A percentile compares a stretch with the other conserved stretches of the same genome.
Conservation (phyloP, 2,329 filamentous ascomycete genomes). For the Epichloe bromicola region DNA sequence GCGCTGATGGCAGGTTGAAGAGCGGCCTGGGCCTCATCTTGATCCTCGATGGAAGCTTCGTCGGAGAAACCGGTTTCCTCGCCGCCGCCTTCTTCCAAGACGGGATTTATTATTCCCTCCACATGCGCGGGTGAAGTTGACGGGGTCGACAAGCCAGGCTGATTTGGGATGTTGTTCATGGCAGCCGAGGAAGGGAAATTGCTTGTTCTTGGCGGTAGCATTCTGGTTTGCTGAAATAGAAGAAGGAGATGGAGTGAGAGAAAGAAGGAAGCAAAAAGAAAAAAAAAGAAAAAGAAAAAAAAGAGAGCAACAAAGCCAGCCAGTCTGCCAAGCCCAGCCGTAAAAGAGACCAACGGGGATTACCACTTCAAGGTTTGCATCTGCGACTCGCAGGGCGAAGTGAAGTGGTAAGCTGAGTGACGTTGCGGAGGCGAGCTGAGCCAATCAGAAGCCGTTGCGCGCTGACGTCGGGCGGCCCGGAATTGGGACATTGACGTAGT, state of each 20-base stretch:
- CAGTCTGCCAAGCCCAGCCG: background rate
- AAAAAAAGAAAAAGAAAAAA: background rate
- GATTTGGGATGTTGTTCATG: background rate
- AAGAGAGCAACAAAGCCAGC: background rate
- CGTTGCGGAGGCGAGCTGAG: background rate
- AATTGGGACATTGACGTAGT: background rate
- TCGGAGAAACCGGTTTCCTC: conserved; percentile 8
- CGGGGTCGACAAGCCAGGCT: background rate
- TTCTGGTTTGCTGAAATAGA: too few relatives aligned
- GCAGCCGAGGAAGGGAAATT: background rate
- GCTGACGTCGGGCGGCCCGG: background rate
- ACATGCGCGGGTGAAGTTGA: background rate
- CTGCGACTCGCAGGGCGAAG: background rate
- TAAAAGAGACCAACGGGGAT: background rate
- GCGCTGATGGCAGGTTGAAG: conserved; percentile 47
- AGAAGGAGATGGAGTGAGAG: background rate
- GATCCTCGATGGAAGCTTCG: conserved; percentile 23
- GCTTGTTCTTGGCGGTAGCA: too few relatives aligned
- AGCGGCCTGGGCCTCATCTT: conserved; percentile 46
- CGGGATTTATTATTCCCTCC: background rate
- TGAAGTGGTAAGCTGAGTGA: background rate
- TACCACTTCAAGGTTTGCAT: background rate
- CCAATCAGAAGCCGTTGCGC: background rate
- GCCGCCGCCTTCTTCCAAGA: conserved; percentile 5
- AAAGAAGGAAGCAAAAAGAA: too few relatives aligned